These are phyloP conservation scores for Dactylellina haptotyla DNA, from an alignment of 2,329 filamentous ascomycete genomes.

Conservation along the genomic window DNA sequence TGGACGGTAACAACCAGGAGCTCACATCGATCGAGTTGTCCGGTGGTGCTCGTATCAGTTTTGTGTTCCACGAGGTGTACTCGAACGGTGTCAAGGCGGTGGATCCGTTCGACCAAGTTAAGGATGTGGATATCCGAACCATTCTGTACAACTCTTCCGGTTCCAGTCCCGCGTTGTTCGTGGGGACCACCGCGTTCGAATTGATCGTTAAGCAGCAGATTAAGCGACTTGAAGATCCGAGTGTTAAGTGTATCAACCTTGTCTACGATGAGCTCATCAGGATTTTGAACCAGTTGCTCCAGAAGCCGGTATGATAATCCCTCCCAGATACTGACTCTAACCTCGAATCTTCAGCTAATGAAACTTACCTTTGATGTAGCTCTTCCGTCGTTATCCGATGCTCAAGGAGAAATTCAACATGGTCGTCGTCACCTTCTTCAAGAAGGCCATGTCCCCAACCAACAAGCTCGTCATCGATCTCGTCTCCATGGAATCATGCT, in stretches of 20 bases:
- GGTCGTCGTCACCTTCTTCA: conserved; percentile 94
- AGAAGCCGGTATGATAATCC: conserved; percentile 68
- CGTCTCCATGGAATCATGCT: conserved; percentile 94
- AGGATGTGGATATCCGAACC: conserved; percentile 96
- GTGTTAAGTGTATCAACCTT: conserved; percentile 94
- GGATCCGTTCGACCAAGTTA: conserved; percentile 96
- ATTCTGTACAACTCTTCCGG: conserved; percentile 99
- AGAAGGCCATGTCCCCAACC: conserved; percentile 96
- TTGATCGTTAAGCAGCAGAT: conserved; percentile 99
- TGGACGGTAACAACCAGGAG: conserved; percentile 97
- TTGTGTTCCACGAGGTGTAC: conserved; percentile 99
- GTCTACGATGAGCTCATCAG: conserved; percentile 98
- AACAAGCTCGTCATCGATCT: conserved; percentile 96
- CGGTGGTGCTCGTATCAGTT: conserved; percentile 96
- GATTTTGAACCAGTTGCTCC: conserved; percentile 87
- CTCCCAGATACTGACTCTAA: background rate
- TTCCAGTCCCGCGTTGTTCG: conserved; percentile 93
- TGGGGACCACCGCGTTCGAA: conserved; percentile 97
- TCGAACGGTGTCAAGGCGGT: conserved; percentile 97
- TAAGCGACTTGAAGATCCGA: conserved; percentile 93
- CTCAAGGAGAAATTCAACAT: conserved; percentile 97
- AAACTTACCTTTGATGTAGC: conserved; percentile 60
- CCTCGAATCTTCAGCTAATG: background rate
- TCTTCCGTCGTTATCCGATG: conserved; percentile 91
- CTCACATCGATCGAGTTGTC: conserved; percentile 93